phyloP scores from a whole-genome alignment of 1,284 basidiomycete genomes.

The Erythrobasidium hasegawianum region DNA sequence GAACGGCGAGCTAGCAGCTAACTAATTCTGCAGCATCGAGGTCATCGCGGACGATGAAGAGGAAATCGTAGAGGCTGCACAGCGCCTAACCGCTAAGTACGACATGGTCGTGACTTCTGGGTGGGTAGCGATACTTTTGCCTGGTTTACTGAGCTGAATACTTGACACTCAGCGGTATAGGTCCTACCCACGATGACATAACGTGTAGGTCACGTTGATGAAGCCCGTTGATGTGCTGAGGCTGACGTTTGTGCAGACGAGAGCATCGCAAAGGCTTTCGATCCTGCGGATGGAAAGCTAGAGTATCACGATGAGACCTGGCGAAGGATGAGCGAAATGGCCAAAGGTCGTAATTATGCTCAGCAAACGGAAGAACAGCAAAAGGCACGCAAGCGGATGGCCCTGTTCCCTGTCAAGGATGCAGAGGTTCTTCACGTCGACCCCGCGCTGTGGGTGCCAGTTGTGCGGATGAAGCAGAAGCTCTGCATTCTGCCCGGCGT shows the following conservation, averaged over 20 bases:
- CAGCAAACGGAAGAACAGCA: slow-evolving; percentile 40
- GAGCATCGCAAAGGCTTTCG: slow-evolving; percentile 79
- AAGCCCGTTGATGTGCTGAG: no score
- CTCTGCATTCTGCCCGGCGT: slow-evolving; percentile 52
- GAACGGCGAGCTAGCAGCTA: background rate
- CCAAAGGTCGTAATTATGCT: slow-evolving; percentile 49
- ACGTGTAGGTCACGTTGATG: background rate
- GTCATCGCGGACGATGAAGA: slow-evolving; percentile 86
- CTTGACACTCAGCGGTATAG: background rate
- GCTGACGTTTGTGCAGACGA: slow-evolving; percentile 70
- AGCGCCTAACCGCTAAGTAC: slow-evolving; percentile 72
- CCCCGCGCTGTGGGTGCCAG: slow-evolving; percentile 51
- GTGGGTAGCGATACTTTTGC: slow-evolving; percentile 65
- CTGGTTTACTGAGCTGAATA: background rate
- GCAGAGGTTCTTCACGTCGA: slow-evolving; percentile 44
- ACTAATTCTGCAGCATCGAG: slow-evolving; percentile 60
- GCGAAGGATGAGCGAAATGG: slow-evolving; percentile 66
- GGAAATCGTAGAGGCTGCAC: slow-evolving; percentile 81
- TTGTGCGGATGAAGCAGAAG: slow-evolving; percentile 49
- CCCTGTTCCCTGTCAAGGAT: slow-evolving; percentile 42
- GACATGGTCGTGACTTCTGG: slow-evolving; percentile 85
- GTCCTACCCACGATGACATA: slow-evolving; percentile 11
- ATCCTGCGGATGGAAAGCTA: slow-evolving; percentile 57
- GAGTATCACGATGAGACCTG: slow-evolving; percentile 76
- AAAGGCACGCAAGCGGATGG: slow-evolving; percentile 42